These are phyloP conservation scores for Dimargaris cristalligena DNA, from an alignment of 192 early-diverging fungal species.

Conservation along the genomic window DNA sequence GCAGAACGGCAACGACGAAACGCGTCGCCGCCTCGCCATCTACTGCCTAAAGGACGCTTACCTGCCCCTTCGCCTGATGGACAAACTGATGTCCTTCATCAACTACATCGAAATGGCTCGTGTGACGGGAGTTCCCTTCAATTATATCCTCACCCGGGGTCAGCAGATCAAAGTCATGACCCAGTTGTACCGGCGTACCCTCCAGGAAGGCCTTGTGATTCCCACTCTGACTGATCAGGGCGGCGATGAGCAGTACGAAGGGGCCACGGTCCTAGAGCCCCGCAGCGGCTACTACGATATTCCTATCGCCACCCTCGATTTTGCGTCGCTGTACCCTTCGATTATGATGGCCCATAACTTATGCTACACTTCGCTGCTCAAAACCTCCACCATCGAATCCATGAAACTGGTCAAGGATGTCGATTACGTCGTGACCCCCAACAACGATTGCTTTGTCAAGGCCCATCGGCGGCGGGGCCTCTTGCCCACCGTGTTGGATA, in stretches of 20 bases:
- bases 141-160: slow-evolving; percentile 79
- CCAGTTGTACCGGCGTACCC: slow-evolving; percentile 80
- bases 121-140: slow-evolving; percentile 92
- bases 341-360: slow-evolving; percentile 99
- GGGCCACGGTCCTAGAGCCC: slow-evolving; percentile 93
- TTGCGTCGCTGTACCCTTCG: slow-evolving; percentile 92
- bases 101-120: slow-evolving; percentile 98
- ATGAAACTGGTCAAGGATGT: slow-evolving; percentile 48
- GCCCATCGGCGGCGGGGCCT: slow-evolving; percentile 55
- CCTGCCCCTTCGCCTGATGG: slow-evolving; percentile 79
- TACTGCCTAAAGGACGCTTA: slow-evolving; percentile 98
- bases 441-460: slow-evolving; percentile 83
- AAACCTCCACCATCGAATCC: slow-evolving; percentile 35
- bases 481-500: slow-evolving; percentile 73
- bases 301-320: slow-evolving; percentile 97
- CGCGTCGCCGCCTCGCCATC: slow-evolving; percentile 80
- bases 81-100: slow-evolving; percentile 93
- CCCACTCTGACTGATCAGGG: slow-evolving; percentile 72
- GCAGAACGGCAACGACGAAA: slow-evolving; percentile 90
- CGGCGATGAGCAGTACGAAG: slow-evolving; percentile 79
- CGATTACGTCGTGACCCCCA: slow-evolving; percentile 82
- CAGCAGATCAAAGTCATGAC: slow-evolving; percentile 98
- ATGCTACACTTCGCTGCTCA: slow-evolving; percentile 84
- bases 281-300: slow-evolving; percentile 80
- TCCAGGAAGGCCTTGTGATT: slow-evolving; percentile 68